Evolutionary conservation across 129 eudicot genomes (phyloP), one percentile per base, ranked within the genome.

Genomic region (Lonicera japonica): DNA sequence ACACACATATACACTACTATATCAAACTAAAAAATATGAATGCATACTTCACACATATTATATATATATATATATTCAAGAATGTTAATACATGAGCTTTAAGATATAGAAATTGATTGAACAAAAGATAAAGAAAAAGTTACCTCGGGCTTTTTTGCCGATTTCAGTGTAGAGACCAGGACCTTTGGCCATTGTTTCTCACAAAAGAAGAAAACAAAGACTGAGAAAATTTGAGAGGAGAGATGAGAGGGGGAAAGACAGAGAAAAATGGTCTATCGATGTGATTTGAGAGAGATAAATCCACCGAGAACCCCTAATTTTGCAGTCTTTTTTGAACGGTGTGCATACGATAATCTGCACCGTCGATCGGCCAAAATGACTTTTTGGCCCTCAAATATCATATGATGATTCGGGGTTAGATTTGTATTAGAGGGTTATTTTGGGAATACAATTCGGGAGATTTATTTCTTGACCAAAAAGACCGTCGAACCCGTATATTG

Each of bases 121-220:
- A 29, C 2, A 29, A 29, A 29, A 29, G 6, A 29, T 1, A 29
- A 29, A 29, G 36, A 29, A 29, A 29, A 29, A 29, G 6, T 1
- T 10, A 88, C 96, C 96, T 86, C 91, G 56, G 14, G 97, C 77
- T 50, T 70, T 76, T 62, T 83, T 86, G 82, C 95, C 97, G 70
- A 89, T 89, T 47, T 78, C 86, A 23, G 86, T 24, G 82, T 89
- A 89, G 53, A 86, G 95, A 64, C 97, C 97, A 25, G 97, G 97
- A 72, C 97, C 97, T 70, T 86, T 86, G 29, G 57, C 86, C 97
- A 89, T 90, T 68, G 36, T 51, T 74, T 34, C 39, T 9, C 45
- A 57, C 18, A 46, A 71, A 78, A 61, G 19, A 45, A 54, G 65
- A 15, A 43, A 20, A 43, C 22, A 20, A 64, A 64, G 60, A 60